Conservation (phyloP, 1,284 basidiomycete genomes). For the Fomes fomentarius region DNA sequence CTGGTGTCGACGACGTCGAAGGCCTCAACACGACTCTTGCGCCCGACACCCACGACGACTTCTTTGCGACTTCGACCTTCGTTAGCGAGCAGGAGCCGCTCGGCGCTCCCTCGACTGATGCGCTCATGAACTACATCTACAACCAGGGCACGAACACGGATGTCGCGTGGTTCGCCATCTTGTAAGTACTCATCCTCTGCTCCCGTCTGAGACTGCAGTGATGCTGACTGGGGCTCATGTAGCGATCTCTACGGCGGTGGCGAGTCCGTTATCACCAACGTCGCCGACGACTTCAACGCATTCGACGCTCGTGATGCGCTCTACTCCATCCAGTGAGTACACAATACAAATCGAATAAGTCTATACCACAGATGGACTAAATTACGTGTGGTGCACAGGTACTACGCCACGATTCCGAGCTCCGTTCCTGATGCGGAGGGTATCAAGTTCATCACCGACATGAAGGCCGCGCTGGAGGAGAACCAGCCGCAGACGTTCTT, state of each 20-base stretch:
- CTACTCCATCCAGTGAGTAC: slow-evolving; percentile 8
- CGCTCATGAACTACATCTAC: slow-evolving; percentile 14
- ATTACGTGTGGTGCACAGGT: not conserved
- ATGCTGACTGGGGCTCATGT: not conserved
- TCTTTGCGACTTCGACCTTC: slow-evolving; percentile 15
- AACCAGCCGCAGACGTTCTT: slow-evolving; percentile 11
- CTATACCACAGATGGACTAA: too few relatives aligned
- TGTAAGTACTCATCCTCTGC: not conserved
- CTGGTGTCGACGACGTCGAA: not conserved
- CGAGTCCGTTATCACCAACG: slow-evolving; percentile 1
- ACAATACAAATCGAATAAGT: not conserved
- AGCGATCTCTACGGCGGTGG: slow-evolving; percentile 11
- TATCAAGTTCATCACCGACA: slow-evolving; percentile 13
- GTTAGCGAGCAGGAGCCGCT: slow-evolving; percentile 5
- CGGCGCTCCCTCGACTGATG: slow-evolving; percentile 1
- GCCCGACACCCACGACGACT: slow-evolving; percentile 8
- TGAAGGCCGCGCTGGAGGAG: slow-evolving; percentile 12
- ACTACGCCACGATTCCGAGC: slow-evolving; percentile 10
- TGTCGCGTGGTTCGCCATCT: slow-evolving; percentile 10
- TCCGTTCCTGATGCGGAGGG: slow-evolving; percentile 9
- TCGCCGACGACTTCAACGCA: slow-evolving; percentile 5
- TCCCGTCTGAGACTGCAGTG: too few relatives aligned
- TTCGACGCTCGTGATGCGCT: slow-evolving; percentile 13
- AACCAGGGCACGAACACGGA: not conserved
- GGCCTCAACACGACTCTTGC: slow-evolving; percentile 8